Evolutionary conservation across 2,329 filamentous ascomycete species (phyloP).

Genomic region (Diplodia intermedia): DNA sequence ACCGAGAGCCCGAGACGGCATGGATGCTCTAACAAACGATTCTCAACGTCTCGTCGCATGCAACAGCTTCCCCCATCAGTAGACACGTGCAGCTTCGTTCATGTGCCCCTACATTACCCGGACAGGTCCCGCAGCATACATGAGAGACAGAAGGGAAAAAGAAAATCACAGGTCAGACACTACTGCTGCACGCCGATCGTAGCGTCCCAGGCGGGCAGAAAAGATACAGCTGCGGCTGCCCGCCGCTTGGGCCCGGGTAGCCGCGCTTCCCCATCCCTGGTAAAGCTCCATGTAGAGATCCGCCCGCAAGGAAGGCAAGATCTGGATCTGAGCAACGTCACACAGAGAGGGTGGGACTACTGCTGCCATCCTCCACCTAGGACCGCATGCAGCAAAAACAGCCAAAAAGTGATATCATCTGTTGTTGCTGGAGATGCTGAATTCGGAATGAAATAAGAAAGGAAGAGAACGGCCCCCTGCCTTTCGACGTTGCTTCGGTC

Average conservation of each 20-base stretch:
- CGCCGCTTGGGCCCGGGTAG: not conserved
- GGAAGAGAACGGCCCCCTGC: not conserved
- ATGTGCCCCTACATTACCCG: slow-evolving; percentile 1
- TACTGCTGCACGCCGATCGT: not conserved
- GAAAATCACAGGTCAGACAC: not conserved
- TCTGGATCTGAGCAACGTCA: slow-evolving; percentile 2
- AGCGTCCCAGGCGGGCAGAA: not conserved
- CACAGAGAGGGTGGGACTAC: not conserved
- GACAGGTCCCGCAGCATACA: slow-evolving; percentile 1
- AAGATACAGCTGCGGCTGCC: not conserved
- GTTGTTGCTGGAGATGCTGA: not conserved
- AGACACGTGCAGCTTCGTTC: slow-evolving; percentile 5
- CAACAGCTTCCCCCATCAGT: not conserved
- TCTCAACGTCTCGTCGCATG: not conserved
- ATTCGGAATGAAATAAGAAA: not conserved
- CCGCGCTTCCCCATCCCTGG: slow-evolving; percentile 1
- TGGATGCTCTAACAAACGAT: not conserved
- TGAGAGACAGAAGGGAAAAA: not conserved
- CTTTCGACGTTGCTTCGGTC: not conserved
- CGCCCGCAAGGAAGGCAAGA: slow-evolving; percentile 4
- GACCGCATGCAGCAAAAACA: slow-evolving; percentile 2
- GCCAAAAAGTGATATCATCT: not conserved
- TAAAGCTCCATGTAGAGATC: not conserved
- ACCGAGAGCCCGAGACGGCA: not conserved
- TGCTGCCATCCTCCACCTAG: not conserved